Percentiles rank a stretch among this genome's conserved stretches.
phyloP scores from a whole-genome alignment of 176 grass and related monocot species.

The Sorghum bicolor region DNA sequence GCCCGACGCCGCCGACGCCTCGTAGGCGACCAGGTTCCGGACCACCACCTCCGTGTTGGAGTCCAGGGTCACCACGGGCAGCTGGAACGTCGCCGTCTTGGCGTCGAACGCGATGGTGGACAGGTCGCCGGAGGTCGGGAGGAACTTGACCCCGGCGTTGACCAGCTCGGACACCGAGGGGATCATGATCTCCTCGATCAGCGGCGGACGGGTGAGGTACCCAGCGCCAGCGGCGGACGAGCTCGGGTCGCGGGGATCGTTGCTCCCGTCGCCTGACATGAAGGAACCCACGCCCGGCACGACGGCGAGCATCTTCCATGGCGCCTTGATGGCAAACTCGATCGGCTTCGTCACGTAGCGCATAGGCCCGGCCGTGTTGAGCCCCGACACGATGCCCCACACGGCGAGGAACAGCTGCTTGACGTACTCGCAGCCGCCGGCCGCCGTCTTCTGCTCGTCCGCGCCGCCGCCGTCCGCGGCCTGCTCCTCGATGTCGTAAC shows the following conservation, averaged over 20 bases:
- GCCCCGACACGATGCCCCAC: conserved; percentile 38
- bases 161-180: conserved; percentile 64
- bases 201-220: conserved; percentile 44
- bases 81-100: conserved; percentile 54
- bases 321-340: conserved; percentile 59
- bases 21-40: conserved; percentile 82
- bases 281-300: conserved; percentile 55
- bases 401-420: conserved; percentile 47
- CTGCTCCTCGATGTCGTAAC: conserved; percentile 56
- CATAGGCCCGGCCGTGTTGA: conserved; percentile 43
- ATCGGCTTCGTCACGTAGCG: conserved; percentile 48
- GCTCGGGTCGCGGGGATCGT: conserved; percentile 20
- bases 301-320: conserved; percentile 78
- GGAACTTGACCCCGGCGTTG: conserved; percentile 52
- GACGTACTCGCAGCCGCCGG: conserved; percentile 37
- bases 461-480: neutral
- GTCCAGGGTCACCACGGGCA: conserved; percentile 64
- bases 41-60: conserved; percentile 64
- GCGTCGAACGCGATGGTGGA: conserved; percentile 56
- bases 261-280: conserved; percentile 24
- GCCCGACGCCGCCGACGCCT: conserved; percentile 52
- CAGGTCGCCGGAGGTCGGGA: conserved; percentile 52
- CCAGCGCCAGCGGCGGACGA: neutral
- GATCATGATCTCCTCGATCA: conserved; percentile 94
- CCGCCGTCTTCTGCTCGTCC: neutral